Evolutionary conservation across 345 rosid species (phyloP).

Genomic region (Mercurialis annua): DNA sequence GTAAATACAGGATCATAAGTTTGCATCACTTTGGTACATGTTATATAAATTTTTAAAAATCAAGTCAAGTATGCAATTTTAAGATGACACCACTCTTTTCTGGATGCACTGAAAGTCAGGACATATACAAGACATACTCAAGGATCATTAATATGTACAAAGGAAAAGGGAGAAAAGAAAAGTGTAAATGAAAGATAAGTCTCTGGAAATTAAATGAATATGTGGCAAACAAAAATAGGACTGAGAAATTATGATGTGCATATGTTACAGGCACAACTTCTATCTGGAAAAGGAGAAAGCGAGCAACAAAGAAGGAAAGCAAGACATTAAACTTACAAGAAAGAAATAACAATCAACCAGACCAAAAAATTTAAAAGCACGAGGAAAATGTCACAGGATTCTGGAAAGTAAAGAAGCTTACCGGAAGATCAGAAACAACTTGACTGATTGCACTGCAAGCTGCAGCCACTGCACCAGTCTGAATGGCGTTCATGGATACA

Average conservation of each 20-base stretch:
- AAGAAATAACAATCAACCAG: not conserved
- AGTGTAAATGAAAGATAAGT: not conserved
- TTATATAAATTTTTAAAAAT: not conserved
- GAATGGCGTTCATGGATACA: conserved; percentile 86
- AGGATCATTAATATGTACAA: not conserved
- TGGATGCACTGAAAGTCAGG: not conserved
- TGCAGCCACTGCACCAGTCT: conserved; percentile 92
- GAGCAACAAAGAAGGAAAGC: not conserved
- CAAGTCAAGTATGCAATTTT: not conserved
- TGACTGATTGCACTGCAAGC: conserved; percentile 85
- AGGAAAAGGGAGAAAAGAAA: not conserved
- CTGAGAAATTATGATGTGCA: not conserved
- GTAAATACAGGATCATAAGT: not conserved
- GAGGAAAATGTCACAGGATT: not conserved
- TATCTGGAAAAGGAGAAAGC: not conserved
- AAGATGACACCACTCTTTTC: not conserved
- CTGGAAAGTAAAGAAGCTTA: conserved; percentile 31
- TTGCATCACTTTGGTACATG: not conserved
- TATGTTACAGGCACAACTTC: not conserved
- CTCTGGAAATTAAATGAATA: not conserved
- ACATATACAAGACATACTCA: not conserved
- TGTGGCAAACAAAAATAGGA: not conserved
- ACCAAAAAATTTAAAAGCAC: not conserved
- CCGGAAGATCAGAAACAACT: conserved; percentile 86
- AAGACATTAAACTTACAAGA: not conserved